A percentile compares a stretch with the other conserved stretches of the same genome.
phyloP scores from a whole-genome alignment of 2,329 filamentous ascomycete genomes.

The Graphilbum ipis-grandicollis region DNA sequence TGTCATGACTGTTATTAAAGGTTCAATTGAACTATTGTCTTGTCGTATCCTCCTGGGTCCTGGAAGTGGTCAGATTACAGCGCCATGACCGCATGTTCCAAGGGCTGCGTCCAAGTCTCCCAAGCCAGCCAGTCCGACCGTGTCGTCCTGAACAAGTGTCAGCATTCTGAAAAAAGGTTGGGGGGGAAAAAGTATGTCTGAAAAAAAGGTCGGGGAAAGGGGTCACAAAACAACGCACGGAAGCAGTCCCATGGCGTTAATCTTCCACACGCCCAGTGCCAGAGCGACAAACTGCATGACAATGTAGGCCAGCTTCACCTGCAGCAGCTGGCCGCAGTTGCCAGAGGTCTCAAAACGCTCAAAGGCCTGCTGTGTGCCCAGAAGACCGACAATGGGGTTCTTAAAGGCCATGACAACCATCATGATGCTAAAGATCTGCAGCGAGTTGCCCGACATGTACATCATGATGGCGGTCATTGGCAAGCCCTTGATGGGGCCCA shows the following conservation, averaged over 20 bases:
- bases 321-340: conserved; percentile 54
- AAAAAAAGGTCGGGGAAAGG: background rate
- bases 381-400: conserved; percentile 71
- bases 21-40: no score
- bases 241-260: conserved; percentile 88
- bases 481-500: conserved; percentile 81
- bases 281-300: conserved; percentile 72
- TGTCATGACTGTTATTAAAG: no score
- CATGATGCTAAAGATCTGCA: conserved; percentile 99
- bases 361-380: conserved; percentile 76
- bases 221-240: conserved; percentile 40
- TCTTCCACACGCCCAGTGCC: conserved; percentile 83
- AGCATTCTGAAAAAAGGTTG: background rate
- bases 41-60: no score
- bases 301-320: conserved; percentile 78
- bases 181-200: background rate
- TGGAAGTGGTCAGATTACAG: background rate
- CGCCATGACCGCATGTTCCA: conserved; percentile 49
- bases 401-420: conserved; percentile 99
- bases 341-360: conserved; percentile 73
- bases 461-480: conserved; percentile 99
- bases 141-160: conserved; percentile 48
- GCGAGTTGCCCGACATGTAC: conserved; percentile 98
- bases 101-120: conserved; percentile 57
- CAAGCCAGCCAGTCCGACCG: conserved; percentile 95